Conservation (phyloP, 768 basidiomycete genomes). For the Cystobasidium tubakii region DNA sequence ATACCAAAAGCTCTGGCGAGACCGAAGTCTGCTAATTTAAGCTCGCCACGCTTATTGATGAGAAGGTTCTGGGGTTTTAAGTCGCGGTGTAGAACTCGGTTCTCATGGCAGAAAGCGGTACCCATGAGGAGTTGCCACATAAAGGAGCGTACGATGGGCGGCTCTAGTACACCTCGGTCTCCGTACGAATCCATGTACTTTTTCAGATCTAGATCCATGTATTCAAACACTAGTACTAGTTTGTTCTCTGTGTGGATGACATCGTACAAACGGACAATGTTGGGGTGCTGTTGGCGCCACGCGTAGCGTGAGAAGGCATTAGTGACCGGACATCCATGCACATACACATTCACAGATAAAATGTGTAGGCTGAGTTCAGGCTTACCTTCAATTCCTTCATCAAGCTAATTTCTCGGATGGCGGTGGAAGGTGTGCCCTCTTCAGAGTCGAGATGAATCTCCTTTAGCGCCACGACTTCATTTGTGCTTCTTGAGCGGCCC, state of each 20-base stretch:
- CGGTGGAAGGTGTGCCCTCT: slow-evolving; percentile 96
- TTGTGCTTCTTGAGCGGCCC: slow-evolving; percentile 95
- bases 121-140: slow-evolving; percentile 97
- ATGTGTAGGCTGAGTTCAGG: too few relatives aligned
- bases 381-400: slow-evolving; percentile 88
- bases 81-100: slow-evolving; percentile 93
- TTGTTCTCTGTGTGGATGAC: slow-evolving; percentile 99
- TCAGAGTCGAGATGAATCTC: slow-evolving; percentile 99
- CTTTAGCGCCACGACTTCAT: slow-evolving; percentile 95
- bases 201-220: slow-evolving; percentile 95
- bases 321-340: too few relatives aligned
- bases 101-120: slow-evolving; percentile 97
- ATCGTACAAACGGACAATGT: slow-evolving; percentile 95
- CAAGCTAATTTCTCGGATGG: slow-evolving; percentile 95
- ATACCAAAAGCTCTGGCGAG: slow-evolving; percentile 95
- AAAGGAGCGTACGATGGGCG: slow-evolving; percentile 79
- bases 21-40: slow-evolving; percentile 97
- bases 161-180: slow-evolving; percentile 84
- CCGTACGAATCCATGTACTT: slow-evolving; percentile 99
- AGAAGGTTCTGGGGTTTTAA: slow-evolving; percentile 97
- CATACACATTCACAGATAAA: too few relatives aligned
- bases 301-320: background rate
- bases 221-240: slow-evolving; percentile 96
- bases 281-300: slow-evolving; percentile 60
- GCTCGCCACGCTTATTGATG: slow-evolving; percentile 92